Evolutionary conservation across 1,284 basidiomycete species (phyloP).

Genomic region (Thelephora terrestris): DNA sequence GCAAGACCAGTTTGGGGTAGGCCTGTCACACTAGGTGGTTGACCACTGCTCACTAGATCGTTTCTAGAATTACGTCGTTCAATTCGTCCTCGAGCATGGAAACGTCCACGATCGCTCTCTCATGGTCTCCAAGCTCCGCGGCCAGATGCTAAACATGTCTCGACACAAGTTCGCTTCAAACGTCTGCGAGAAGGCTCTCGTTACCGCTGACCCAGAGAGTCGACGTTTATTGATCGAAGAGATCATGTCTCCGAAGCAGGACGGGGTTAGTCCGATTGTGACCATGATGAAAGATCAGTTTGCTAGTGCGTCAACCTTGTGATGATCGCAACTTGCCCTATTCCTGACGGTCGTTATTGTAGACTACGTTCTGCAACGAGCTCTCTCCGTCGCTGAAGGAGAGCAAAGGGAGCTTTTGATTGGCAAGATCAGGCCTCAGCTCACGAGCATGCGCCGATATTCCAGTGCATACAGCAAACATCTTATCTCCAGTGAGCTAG

Average conservation of each 20-base stretch:
- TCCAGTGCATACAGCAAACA: slow-evolving; percentile 71
- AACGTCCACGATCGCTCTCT: slow-evolving; percentile 56
- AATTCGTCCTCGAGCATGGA: slow-evolving; percentile 86
- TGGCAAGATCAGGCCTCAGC: slow-evolving; percentile 52
- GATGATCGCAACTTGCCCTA: not conserved
- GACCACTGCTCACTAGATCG: slow-evolving; percentile 8
- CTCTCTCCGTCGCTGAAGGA: slow-evolving; percentile 57
- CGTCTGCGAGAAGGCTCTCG: slow-evolving; percentile 89
- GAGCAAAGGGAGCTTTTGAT: slow-evolving; percentile 63
- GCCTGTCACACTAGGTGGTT: slow-evolving; percentile 16
- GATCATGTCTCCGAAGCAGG: slow-evolving; percentile 57
- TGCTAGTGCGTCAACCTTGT: slow-evolving; percentile 51
- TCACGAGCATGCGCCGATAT: slow-evolving; percentile 61
- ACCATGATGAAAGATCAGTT: slow-evolving; percentile 89
- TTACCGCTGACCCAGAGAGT: slow-evolving; percentile 53
- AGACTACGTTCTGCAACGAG: slow-evolving; percentile 81
- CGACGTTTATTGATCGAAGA: slow-evolving; percentile 71
- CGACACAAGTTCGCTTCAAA: slow-evolving; percentile 97
- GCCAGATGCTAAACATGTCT: slow-evolving; percentile 72
- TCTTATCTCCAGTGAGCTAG: slow-evolving; percentile 59
- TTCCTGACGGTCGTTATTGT: slow-evolving; percentile 2
- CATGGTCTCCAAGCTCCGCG: slow-evolving; percentile 66
- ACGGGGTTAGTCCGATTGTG: slow-evolving; percentile 54
- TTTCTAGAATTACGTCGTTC: slow-evolving; percentile 84
- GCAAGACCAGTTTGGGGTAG: slow-evolving; percentile 83